These are phyloP conservation scores for Pisolithus thermaeus DNA, from an alignment of 1,284 basidiomycete genomes.

Conservation along the genomic window DNA sequence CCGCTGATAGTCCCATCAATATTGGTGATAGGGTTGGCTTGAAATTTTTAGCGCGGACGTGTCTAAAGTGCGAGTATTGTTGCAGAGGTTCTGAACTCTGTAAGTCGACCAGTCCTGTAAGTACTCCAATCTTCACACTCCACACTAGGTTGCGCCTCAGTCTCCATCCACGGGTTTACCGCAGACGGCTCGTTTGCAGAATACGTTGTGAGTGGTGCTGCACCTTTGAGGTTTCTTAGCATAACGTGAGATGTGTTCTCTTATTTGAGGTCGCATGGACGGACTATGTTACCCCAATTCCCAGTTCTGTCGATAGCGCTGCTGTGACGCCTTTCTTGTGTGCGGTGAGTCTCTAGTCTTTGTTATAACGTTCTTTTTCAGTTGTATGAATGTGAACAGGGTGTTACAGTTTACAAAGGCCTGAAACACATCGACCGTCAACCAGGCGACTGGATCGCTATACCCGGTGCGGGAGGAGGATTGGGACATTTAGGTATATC, in stretches of 20 bases:
- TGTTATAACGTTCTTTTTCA: neutral
- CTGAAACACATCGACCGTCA: conserved; percentile 50
- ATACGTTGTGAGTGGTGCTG: conserved; percentile 34
- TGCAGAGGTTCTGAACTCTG: conserved; percentile 47
- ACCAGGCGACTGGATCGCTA: conserved; percentile 62
- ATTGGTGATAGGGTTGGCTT: conserved; percentile 68
- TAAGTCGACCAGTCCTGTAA: conserved; percentile 21
- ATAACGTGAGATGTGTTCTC: neutral
- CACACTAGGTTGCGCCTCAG: conserved; percentile 34
- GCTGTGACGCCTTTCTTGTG: conserved; percentile 64
- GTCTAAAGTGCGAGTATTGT: conserved; percentile 59
- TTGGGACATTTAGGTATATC: conserved; percentile 49
- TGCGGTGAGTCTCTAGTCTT: conserved; percentile 35
- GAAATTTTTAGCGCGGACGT: conserved; percentile 67
- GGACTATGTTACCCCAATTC: conserved; percentile 63
- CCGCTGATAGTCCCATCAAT: conserved; percentile 39
- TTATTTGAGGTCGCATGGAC: conserved; percentile 43
- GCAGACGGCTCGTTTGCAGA: conserved; percentile 53
- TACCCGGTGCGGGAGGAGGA: conserved; percentile 64
- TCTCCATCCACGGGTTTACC: conserved; percentile 48
- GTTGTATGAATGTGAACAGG: conserved; percentile 27
- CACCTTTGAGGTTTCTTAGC: neutral
- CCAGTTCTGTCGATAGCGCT: conserved; percentile 49
- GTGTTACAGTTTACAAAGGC: conserved; percentile 66
- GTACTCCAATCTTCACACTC: conserved; percentile 6